Evolutionary conservation across 371 early-diverging fungal genomes (phyloP).

Genomic region (Thermomucor indicae-seudaticae): DNA sequence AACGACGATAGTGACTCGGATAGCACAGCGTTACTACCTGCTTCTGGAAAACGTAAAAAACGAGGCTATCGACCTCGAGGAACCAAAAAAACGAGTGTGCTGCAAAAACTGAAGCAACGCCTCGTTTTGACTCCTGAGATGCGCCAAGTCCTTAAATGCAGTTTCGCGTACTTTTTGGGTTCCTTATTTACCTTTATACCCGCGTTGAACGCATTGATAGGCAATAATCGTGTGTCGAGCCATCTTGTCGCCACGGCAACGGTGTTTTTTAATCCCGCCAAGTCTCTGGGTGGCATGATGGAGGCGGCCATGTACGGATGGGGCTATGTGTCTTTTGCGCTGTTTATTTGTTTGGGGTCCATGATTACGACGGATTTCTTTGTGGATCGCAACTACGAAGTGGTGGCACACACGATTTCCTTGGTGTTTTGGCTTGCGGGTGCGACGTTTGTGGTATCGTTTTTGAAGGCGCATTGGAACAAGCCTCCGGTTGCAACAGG

Average conservation of each 20-base stretch:
- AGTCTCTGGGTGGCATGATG: conserved; percentile 62
- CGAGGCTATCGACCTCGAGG: background rate
- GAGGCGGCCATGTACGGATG: conserved; percentile 62
- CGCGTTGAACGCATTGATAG: conserved; percentile 38
- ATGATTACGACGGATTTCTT: conserved; percentile 60
- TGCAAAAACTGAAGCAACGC: background rate
- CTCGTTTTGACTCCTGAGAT: conserved; percentile 22
- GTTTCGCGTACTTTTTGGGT: conserved; percentile 58
- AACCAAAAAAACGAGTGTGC: background rate
- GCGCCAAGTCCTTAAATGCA: conserved; percentile 55
- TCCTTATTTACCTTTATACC: conserved; percentile 65
- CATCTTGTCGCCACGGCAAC: conserved; percentile 64
- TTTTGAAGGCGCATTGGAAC: conserved; percentile 58
- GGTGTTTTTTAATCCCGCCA: conserved; percentile 70
- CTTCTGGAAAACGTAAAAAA: background rate
- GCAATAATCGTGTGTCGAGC: conserved; percentile 42
- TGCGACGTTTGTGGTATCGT: conserved; percentile 55
- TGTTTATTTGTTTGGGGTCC: conserved; percentile 44
- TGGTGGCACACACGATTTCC: conserved; percentile 45
- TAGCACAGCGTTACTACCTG: background rate
- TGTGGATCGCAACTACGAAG: conserved; percentile 33
- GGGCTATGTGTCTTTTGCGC: conserved; percentile 50
- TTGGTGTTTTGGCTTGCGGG: conserved; percentile 56
- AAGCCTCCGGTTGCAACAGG: conserved; percentile 61
- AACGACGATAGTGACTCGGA: conserved; percentile 3